Percentiles rank a stretch among this genome's conserved stretches.
Evolutionary conservation across 164 flowering plant species (phyloP).

Genomic region (Saururus chinensis): DNA sequence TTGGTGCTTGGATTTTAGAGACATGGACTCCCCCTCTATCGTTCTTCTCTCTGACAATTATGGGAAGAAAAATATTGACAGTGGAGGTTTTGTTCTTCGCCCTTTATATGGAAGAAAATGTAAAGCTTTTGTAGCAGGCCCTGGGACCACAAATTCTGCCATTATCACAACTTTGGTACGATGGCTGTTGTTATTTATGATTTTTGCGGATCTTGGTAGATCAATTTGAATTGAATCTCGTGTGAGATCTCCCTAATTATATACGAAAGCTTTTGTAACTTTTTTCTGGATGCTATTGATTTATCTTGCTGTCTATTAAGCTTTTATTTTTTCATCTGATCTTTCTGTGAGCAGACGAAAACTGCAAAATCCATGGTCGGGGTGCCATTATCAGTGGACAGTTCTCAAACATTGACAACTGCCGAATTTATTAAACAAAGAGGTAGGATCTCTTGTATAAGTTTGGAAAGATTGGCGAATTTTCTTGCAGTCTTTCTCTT

Average conservation of each 20-base stretch:
- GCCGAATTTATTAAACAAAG: conserved; percentile 63
- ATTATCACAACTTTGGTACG: conserved; percentile 73
- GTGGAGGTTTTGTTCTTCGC: conserved; percentile 87
- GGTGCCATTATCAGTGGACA: conserved; percentile 60
- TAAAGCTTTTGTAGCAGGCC: conserved; percentile 85
- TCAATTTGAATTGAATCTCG: neutral
- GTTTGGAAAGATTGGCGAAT: neutral
- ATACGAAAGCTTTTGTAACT: neutral
- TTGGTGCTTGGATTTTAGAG: conserved; percentile 99
- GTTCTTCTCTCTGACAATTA: conserved; percentile 64
- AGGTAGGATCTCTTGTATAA: conserved; percentile 31
- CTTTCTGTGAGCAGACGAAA: conserved; percentile 56
- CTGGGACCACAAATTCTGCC: conserved; percentile 74
- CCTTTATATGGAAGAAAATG: conserved; percentile 96
- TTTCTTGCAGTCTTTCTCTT: neutral
- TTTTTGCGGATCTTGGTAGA: neutral
- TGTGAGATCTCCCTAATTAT: neutral
- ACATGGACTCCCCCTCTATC: conserved; percentile 86
- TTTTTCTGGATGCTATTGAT: neutral
- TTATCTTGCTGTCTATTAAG: neutral
- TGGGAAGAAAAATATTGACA: conserved; percentile 58
- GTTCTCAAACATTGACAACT: conserved; percentile 56
- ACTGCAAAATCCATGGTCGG: conserved; percentile 87
- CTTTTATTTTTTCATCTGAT: neutral
- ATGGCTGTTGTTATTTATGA: conserved; percentile 1